phyloP scores from a whole-genome alignment of 495 filamentous ascomycete genomes.

The Ascodesmis nigricans region DNA sequence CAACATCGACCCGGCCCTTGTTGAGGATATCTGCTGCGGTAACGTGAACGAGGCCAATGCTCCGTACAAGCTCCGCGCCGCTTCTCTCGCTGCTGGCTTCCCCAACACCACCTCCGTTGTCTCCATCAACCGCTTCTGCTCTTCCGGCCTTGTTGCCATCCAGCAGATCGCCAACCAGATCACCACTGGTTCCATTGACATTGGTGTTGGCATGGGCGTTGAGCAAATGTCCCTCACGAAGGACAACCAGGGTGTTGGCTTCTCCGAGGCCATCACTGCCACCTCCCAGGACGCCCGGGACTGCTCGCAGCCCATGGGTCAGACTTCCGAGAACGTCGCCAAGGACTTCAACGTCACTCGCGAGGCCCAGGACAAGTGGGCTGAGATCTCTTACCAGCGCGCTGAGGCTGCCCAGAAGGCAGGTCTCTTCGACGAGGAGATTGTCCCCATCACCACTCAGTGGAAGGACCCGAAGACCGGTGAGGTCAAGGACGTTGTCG shows the following conservation, averaged over 20 bases:
- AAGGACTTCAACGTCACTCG: conserved; percentile 69
- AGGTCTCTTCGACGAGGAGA: conserved; percentile 88
- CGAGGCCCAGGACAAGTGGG: conserved; percentile 60
- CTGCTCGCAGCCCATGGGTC: conserved; percentile 89
- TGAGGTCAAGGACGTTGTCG: conserved; percentile 48
- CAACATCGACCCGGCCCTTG: conserved; percentile 54
- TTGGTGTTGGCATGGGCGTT: conserved; percentile 70
- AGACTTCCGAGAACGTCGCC: conserved; percentile 92
- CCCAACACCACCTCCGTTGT: conserved; percentile 68
- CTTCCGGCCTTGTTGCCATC: conserved; percentile 79
- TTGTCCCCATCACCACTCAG: conserved; percentile 58
- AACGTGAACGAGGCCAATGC: conserved; percentile 78
- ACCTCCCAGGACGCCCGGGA: conserved; percentile 54
- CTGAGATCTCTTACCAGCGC: conserved; percentile 63
- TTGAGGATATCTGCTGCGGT: conserved; percentile 83
- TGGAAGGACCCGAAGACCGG: conserved; percentile 69
- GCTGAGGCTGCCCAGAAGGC: conserved; percentile 83
- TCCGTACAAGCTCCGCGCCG: conserved; percentile 73
- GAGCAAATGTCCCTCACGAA: conserved; percentile 65
- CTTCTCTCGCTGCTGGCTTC: conserved; percentile 76
- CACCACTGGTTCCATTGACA: conserved; percentile 51
- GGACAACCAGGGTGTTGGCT: conserved; percentile 43
- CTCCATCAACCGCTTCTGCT: conserved; percentile 87
- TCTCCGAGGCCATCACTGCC: conserved; percentile 53
- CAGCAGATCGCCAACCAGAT: conserved; percentile 91